Base-by-base conservation (phyloP, 2,329 filamentous ascomycete species). In the Claviceps sorghi region DNA sequence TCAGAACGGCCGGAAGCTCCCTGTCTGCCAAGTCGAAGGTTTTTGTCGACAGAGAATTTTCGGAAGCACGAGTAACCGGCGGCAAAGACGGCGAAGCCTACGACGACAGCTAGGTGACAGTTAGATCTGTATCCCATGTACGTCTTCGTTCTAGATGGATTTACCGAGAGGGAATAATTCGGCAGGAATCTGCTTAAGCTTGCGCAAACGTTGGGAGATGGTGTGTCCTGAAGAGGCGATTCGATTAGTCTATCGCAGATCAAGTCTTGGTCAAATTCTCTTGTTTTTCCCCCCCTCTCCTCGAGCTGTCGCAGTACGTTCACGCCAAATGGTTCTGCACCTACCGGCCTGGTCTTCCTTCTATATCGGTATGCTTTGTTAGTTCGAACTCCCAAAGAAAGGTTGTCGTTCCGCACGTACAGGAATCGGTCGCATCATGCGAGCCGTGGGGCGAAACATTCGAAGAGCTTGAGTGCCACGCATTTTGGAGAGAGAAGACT, bases 131-230 rank as follows among this genome's bases (percentile, higher is more conserved):
- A 30, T 50, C 29, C 15, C 26, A 45, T 29, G 38, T 4, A 2
- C 26, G 10, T 50, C 40, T 32, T 41, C 29, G 32, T 47, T 34
- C 40, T 26, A 46, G 45, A 36, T 38, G 2, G 53, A 49, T 48
- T 70, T 83, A 95, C 90, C 90, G 63, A 98, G 84, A 65, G 93
- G 93, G 62, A 90, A 82, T 79, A 98, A 79, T 79, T 98, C 93
- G 61, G 88, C 82, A 61, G 93, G 93, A 66, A 97, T 85, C 73
- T 83, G 83, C 79, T 86, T 90, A 66, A 96, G 78, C 68, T 82
- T 84, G 69, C 90, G 86, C 64, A 98, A 78, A 69, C 91, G 88
- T 77, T 97, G 93, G 60, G 91, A 95, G 72, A 97, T 82, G 64
- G 91, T 96, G 76, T 97, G 93, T 68, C 88, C 93, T 98, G 56